These are phyloP conservation scores for Aspergillus oerlinghausenensis DNA, from an alignment of 2,329 filamentous ascomycete genomes.

Conservation along the genomic window DNA sequence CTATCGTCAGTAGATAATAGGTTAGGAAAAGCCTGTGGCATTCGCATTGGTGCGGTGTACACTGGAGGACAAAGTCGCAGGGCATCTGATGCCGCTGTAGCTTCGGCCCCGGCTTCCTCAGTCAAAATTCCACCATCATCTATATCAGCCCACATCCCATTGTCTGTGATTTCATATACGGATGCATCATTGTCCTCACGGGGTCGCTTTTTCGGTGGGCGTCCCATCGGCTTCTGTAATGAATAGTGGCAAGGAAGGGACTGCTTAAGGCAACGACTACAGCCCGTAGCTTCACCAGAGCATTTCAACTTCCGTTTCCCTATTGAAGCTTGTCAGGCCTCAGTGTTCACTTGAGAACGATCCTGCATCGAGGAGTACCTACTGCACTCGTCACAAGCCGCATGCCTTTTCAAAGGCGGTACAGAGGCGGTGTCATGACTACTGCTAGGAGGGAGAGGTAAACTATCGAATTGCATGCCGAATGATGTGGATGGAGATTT, in stretches of 20 bases:
- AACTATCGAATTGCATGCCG: constrained; percentile 10
- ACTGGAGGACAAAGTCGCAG: constrained; percentile 26
- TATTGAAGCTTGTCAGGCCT: constrained; percentile 20
- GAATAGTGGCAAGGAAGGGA: constrained; percentile 43
- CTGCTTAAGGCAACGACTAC: constrained; percentile 41
- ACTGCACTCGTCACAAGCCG: constrained; percentile 49
- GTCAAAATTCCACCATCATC: constrained; percentile 17
- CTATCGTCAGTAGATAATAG: constrained; percentile 20
- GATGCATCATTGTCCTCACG: constrained; percentile 25
- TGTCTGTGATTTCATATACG: constrained; percentile 9
- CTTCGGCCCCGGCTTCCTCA: constrained; percentile 12
- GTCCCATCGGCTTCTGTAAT: constrained; percentile 46
- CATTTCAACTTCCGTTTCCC: constrained; percentile 47
- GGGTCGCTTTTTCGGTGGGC: constrained; percentile 41
- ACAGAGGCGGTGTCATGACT: constrained; percentile 12
- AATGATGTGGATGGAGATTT: background rate
- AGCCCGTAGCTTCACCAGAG: constrained; percentile 42
- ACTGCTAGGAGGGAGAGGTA: constrained; percentile 1
- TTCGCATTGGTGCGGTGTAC: constrained; percentile 14
- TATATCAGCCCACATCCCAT: constrained; percentile 21
- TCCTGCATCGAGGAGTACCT: constrained; percentile 19
- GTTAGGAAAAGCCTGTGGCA: constrained; percentile 13
- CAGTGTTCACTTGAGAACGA: background rate
- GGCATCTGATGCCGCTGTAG: constrained; percentile 17
- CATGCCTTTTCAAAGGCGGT: constrained; percentile 37